Evolutionary conservation across 1,284 basidiomycete genomes (phyloP).

Genomic region (Farysia itapuensis): DNA sequence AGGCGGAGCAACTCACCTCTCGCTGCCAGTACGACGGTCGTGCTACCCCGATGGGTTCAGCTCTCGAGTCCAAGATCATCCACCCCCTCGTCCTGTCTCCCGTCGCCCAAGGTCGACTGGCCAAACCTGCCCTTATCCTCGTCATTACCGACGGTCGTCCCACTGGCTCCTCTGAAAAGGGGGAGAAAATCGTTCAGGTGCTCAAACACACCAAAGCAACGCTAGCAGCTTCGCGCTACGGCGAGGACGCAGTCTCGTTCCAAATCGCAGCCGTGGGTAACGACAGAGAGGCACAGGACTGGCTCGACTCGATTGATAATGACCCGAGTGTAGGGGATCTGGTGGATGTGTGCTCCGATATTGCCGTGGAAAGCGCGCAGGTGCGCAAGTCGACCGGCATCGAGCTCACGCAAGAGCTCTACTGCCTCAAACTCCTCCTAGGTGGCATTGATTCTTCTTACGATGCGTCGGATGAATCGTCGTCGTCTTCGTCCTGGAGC

Average conservation of each 20-base stretch:
- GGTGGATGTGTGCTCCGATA: slow-evolving; percentile 47
- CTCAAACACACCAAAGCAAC: slow-evolving; percentile 32
- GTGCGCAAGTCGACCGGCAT: slow-evolving; percentile 36
- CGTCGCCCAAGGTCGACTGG: slow-evolving; percentile 12
- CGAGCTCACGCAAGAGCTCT: slow-evolving; percentile 44
- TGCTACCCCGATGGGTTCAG: slow-evolving; percentile 42
- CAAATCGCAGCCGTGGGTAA: slow-evolving; percentile 50
- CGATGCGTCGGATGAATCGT: slow-evolving; percentile 43
- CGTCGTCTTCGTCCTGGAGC: slow-evolving; percentile 1
- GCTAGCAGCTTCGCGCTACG: slow-evolving; percentile 20
- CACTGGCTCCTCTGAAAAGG: slow-evolving; percentile 32
- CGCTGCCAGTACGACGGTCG: slow-evolving; percentile 34
- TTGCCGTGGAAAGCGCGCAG: slow-evolving; percentile 34
- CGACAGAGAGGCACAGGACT: slow-evolving; percentile 48
- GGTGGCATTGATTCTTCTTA: slow-evolving; percentile 46
- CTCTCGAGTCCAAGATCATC: slow-evolving; percentile 37
- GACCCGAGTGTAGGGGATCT: slow-evolving; percentile 42
- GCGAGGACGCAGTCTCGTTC: slow-evolving; percentile 45
- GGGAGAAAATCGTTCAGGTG: slow-evolving; percentile 38
- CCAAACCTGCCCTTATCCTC: slow-evolving; percentile 39
- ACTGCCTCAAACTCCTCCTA: slow-evolving; percentile 45
- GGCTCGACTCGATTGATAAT: slow-evolving; percentile 51
- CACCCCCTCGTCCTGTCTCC: slow-evolving; percentile 25
- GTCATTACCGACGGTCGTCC: slow-evolving; percentile 49
- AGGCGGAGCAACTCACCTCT: slow-evolving; percentile 27